Base-by-base conservation (phyloP, 257 asterid species). In the Fraxinus excelsior region DNA sequence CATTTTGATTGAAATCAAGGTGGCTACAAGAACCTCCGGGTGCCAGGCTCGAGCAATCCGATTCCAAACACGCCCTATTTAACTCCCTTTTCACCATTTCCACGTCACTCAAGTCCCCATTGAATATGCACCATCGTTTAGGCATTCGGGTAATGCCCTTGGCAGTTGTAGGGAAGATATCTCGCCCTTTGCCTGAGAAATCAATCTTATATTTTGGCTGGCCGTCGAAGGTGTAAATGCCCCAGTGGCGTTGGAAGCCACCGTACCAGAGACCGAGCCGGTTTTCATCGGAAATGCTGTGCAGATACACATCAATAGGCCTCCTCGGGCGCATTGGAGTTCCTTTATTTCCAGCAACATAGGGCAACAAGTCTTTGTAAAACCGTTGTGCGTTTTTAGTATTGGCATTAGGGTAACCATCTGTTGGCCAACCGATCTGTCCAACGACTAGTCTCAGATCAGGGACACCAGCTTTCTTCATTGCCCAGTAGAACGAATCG, bases 401-500 rank as follows among this genome's bases (percentile, higher is more conserved):
- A 28, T 44, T 85, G 2, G 88, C 91, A 5, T 80, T 73, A 14
- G 37, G 42, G 38, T 21, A 35, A 16, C 91, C 91, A n/a, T 87
- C 92, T 0, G 96, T 89, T 2, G 96, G 94, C 93, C 94, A 91
- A 7, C 96, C 96, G 18, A 91, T 80, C 58, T 84, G 82, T 21
- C 86, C 85, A 3, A 91, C 79, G 28, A 74, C 67, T 11, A 91
- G 74, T 23, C 60, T 46, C 72, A 86, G 2, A 34, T 78, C 19
- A 1, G 84, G 71, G 12, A 67, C 53, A 11, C 90, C 91, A 0
- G 80, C 82, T 53, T 89, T 91, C 3, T 10, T 74, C 23, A 91
- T 7, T 0, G 93, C 88, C 74, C 80, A 78, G 0, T 81, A 80
- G 23, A 80, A 68, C 0, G 88, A 81, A 29, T 91, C 97, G 8